phyloP scores from a whole-genome alignment of 129 eudicot genomes.

The Lonicera japonica region DNA sequence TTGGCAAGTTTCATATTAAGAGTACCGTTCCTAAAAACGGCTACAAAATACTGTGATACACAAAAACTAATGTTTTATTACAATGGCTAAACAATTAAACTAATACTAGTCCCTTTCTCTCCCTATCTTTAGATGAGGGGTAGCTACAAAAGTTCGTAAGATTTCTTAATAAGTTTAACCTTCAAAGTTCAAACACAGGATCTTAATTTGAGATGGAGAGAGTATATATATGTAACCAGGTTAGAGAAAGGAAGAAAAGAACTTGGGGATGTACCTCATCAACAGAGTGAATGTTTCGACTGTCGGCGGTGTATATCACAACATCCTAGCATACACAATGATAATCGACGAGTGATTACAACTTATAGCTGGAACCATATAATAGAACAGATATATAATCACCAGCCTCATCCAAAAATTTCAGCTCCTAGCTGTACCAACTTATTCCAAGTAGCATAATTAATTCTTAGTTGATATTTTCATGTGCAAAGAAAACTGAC shows the following conservation, averaged over 20 bases:
- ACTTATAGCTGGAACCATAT: conserved; percentile 1
- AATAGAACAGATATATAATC: neutral
- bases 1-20: too few relatives aligned
- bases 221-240: too few relatives aligned
- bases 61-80: too few relatives aligned
- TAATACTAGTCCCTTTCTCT: too few relatives aligned
- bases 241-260: neutral
- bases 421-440: neutral
- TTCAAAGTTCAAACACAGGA: too few relatives aligned
- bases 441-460: neutral
- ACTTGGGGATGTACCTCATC: conserved; percentile 51
- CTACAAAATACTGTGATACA: too few relatives aligned
- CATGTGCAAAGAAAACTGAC: neutral
- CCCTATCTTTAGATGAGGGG: too few relatives aligned
- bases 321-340: conserved; percentile 45
- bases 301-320: conserved; percentile 71
- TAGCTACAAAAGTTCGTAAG: too few relatives aligned
- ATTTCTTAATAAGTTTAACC: too few relatives aligned
- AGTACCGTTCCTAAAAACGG: too few relatives aligned
- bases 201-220: too few relatives aligned
- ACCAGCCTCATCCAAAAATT: neutral
- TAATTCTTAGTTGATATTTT: neutral
- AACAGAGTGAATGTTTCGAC: conserved; percentile 63
- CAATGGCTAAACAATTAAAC: too few relatives aligned
- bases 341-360: conserved; percentile 1